phyloP scores from a whole-genome alignment of 306 rosid genomes.

The Lotus japonicus region DNA sequence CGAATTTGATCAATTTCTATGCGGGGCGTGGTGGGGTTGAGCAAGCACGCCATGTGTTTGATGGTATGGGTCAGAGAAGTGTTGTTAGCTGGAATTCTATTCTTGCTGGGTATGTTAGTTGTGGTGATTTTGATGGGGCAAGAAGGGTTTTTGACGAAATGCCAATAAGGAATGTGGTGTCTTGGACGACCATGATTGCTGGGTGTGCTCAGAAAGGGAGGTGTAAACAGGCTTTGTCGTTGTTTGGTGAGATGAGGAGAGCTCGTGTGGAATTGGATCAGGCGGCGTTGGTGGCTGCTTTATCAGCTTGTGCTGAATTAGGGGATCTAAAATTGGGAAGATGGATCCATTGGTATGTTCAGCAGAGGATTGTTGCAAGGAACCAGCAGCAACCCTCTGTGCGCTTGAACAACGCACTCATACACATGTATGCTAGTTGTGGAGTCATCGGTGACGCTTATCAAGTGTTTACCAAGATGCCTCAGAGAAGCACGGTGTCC shows the following conservation, averaged over 20 bases:
- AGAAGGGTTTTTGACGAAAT: slow-evolving; percentile 41
- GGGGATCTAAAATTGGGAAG: slow-evolving; percentile 61
- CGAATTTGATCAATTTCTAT: slow-evolving; percentile 54
- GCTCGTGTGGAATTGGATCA: slow-evolving; percentile 50
- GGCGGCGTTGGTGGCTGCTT: slow-evolving; percentile 52
- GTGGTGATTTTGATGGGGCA: slow-evolving; percentile 40
- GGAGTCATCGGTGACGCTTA: slow-evolving; percentile 50
- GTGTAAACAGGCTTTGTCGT: slow-evolving; percentile 42
- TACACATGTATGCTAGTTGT: slow-evolving; percentile 82
- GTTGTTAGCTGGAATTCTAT: slow-evolving; percentile 65
- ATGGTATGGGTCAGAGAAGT: slow-evolving; percentile 48
- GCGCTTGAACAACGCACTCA: slow-evolving; percentile 59
- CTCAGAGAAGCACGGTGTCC: slow-evolving; percentile 46
- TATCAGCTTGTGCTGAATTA: slow-evolving; percentile 64
- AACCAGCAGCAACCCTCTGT: slow-evolving; percentile 25
- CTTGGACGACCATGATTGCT: slow-evolving; percentile 67
- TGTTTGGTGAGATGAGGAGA: slow-evolving; percentile 66
- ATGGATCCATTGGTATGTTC: slow-evolving; percentile 56
- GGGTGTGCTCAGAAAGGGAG: slow-evolving; percentile 49
- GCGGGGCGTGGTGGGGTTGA: slow-evolving; percentile 12
- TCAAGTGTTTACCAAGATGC: slow-evolving; percentile 48
- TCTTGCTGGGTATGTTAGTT: slow-evolving; percentile 49
- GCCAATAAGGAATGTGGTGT: slow-evolving; percentile 50
- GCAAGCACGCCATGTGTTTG: slow-evolving; percentile 51
- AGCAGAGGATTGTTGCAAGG: slow-evolving; percentile 24